Percentiles rank a stretch among this genome's conserved stretches.
phyloP scores from a whole-genome alignment of 345 rosid genomes.

The Reutealis trisperma region DNA sequence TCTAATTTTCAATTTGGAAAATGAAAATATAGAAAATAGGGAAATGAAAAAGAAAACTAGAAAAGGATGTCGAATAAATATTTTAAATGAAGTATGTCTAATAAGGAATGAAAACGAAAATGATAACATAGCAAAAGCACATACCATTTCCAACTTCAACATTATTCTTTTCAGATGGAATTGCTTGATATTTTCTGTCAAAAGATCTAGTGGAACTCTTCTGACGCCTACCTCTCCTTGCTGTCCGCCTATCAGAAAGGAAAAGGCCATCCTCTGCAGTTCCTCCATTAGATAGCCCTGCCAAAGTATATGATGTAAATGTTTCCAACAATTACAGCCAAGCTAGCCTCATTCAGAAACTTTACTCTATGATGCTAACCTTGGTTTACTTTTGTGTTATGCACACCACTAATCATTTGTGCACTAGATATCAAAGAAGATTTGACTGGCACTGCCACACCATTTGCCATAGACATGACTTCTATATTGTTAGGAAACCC shows the following conservation, averaged over 20 bases:
- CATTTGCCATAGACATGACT: slow-evolving; percentile 31
- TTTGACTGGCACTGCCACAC: slow-evolving; percentile 26
- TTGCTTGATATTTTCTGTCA: slow-evolving; percentile 49
- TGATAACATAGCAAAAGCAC: neutral
- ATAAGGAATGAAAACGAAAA: neutral
- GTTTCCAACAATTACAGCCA: slow-evolving; percentile 9
- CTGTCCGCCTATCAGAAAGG: slow-evolving; percentile 50
- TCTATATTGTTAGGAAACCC: slow-evolving; percentile 39
- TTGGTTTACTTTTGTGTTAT: slow-evolving; percentile 41
- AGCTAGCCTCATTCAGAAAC: slow-evolving; percentile 10
- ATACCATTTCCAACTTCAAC: slow-evolving; percentile 37
- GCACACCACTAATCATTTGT: slow-evolving; percentile 20
- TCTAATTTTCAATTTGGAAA: too few relatives aligned
- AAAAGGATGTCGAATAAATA: too few relatives aligned
- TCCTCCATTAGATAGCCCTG: slow-evolving; percentile 47
- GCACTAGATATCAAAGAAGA: slow-evolving; percentile 31
- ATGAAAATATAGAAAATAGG: too few relatives aligned
- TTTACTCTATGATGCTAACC: slow-evolving; percentile 41
- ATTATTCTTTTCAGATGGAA: slow-evolving; percentile 52
- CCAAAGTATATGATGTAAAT: slow-evolving; percentile 21
- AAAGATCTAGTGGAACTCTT: slow-evolving; percentile 55
- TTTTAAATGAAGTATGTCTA: neutral
- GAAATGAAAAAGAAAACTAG: too few relatives aligned
- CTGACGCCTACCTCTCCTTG: slow-evolving; percentile 79
- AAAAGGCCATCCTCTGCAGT: slow-evolving; percentile 46